phyloP scores from a whole-genome alignment of 306 rosid species.

The Quercus suber region DNA sequence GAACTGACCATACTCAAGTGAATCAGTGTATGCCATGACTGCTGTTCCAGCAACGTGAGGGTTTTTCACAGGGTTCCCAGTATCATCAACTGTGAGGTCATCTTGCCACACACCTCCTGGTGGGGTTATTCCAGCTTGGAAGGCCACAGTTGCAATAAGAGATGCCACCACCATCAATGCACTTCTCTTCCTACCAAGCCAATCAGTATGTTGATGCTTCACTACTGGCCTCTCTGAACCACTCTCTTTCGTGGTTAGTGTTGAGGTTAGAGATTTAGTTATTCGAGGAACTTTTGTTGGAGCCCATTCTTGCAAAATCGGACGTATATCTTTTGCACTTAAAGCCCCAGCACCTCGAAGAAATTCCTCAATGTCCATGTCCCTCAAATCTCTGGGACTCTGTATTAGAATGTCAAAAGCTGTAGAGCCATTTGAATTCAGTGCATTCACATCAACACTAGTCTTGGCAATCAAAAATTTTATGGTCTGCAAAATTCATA shows the following conservation, averaged over 20 bases:
- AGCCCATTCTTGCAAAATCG: slow-evolving; percentile 10
- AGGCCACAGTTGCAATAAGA: slow-evolving; percentile 32
- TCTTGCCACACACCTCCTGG: slow-evolving; percentile 40
- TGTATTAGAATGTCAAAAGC: slow-evolving; percentile 20
- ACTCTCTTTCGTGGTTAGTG: slow-evolving; percentile 13
- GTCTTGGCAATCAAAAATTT: slow-evolving; percentile 19
- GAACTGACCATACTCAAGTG: neutral
- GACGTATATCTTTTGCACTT: neutral
- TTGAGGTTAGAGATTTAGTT: neutral
- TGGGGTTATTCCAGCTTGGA: slow-evolving; percentile 22
- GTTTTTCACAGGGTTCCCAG: slow-evolving; percentile 5
- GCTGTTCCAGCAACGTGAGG: slow-evolving; percentile 30
- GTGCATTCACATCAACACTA: slow-evolving; percentile 21
- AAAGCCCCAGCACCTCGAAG: slow-evolving; percentile 18
- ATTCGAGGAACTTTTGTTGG: neutral
- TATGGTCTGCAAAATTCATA: slow-evolving; percentile 18
- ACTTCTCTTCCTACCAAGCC: slow-evolving; percentile 31
- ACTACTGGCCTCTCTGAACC: slow-evolving; percentile 7
- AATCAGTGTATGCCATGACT: slow-evolving; percentile 17
- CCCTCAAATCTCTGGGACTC: slow-evolving; percentile 30
- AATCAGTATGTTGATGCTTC: slow-evolving; percentile 7
- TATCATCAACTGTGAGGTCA: slow-evolving; percentile 6
- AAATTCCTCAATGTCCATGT: slow-evolving; percentile 28
- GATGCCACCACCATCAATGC: slow-evolving; percentile 35
- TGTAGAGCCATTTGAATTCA: slow-evolving; percentile 24